Evolutionary conservation across 1,284 basidiomycete species (phyloP), one percentile per base, ranked within the genome.

Genomic region (Leucoagaricus sp.): DNA sequence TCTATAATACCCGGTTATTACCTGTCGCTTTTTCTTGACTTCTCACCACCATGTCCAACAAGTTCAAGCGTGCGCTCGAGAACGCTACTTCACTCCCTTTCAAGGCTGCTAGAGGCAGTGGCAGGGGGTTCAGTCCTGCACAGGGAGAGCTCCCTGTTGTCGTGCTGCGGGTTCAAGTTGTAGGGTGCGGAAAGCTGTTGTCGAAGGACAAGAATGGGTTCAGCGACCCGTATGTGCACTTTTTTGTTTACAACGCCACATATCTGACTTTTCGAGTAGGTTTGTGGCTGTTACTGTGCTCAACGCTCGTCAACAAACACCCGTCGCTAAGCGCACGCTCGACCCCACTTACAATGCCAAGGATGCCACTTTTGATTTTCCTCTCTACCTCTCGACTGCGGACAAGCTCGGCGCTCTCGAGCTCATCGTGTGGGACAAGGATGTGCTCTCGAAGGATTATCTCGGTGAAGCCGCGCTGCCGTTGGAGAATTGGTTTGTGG

Each of bases 351-450:
- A 86, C 70, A 70, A 76, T 0, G 63, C 85, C 12, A 86, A 86
- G 60, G 85, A 90, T 66, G 88, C 93, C 10, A 94, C 91, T 0
- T 96, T 95, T 67, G 90, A 95, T 58, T 91, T 94, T 64, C 90
- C 92, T 0, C 78, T 97, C 23, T 92, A 88, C 64, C 78, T 89
- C 25, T 88, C 86, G 7, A 78, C 89, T 29, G 87, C 86, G 0
- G 90, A 88, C 54, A 79, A 81, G 41, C 81, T 94, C 10, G 88
- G 89, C 41, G 86, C 84, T 5, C 66, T 98, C 49, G 94, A 98
- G 69, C 79, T 94, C 46, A 88, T 98, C 29, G 80, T 94, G 0
- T 98, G 96, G 96, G 94, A 96, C 73, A 94, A 92, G 75, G 96
- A 96, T 67, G 75, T 88, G 63, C 72, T 94, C 62, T 84, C 81